Evolutionary conservation across 176 grass and related monocot species (phyloP).

Genomic region (Lolium perenne): DNA sequence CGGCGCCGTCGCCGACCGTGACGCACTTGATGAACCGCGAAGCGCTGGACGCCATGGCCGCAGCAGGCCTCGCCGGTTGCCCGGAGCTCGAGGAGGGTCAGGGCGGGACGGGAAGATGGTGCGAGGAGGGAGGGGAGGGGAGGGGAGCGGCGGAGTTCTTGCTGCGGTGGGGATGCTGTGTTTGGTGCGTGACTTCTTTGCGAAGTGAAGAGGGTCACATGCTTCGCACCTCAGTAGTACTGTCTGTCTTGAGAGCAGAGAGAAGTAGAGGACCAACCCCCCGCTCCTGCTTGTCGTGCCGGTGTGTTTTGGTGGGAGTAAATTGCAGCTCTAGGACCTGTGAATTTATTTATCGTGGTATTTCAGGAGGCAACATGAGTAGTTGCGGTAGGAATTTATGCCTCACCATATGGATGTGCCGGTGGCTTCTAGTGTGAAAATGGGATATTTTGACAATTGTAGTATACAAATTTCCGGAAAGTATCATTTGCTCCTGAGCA

Average conservation of each 20-base stretch:
- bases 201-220: conserved; percentile 64
- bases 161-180: conserved; percentile 1
- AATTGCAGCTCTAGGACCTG: conserved; percentile 3
- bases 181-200: conserved; percentile 59
- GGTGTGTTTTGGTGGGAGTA: neutral
- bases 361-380: neutral
- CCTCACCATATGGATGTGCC: neutral
- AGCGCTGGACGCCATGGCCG: conserved; percentile 83
- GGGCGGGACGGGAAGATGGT: neutral
- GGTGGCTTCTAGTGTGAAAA: neutral
- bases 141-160: conserved; percentile 14
- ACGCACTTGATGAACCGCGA: conserved; percentile 99
- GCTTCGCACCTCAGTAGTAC: conserved; percentile 42
- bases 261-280: neutral
- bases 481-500: too few relatives aligned
- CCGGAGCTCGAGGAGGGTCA: conserved; percentile 15
- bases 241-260: conserved; percentile 18
- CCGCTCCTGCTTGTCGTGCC: conserved; percentile 28
- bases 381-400: neutral
- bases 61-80: conserved; percentile 38
- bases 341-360: neutral
- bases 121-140: neutral
- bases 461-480: neutral
- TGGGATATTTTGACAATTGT: neutral
- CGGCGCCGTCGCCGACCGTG: conserved; percentile 96